Evolutionary conservation across 768 basidiomycete species (phyloP), one percentile per base, ranked within the genome.

Genomic region (Lanmaoa pseudosensibilis): DNA sequence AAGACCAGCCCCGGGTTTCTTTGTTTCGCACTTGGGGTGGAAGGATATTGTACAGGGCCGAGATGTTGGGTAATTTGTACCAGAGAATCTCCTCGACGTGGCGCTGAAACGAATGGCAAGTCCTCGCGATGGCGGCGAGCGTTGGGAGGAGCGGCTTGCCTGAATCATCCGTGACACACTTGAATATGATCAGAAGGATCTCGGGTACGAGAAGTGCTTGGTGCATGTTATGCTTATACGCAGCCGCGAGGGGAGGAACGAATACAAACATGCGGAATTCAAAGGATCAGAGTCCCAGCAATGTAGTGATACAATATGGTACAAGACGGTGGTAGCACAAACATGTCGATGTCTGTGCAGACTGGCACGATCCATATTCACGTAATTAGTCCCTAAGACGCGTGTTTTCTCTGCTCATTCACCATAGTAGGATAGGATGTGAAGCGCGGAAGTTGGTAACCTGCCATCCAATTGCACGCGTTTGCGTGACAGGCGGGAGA

Each of bases 41-140:
- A 41, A 67, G 66, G 34, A 57, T 54, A 27, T 58, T 46, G 44
- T 59, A 59, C 15, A 67, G 50, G 7, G 57, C 33, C 12, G 53
- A 52, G 19, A 66, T 46, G 45, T 21, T 36, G 41, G 43, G 47
- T 16, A 65, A 19, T 18, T 59, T 33, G 45, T 50, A 43, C 69
- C 69, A 69, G n/a, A 72, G 55, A 12, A 69, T 48, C 38, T 45
- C 61, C 21, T 70, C 65, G 7, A 56, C 69, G 2, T 52, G 45
- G 19, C 46, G 36, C 44, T 59, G 57, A 48, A 71, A 69, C 13
- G 23, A 38, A 16, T 50, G 60, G 48, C 68, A 69, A 13, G 69
- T 68, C 50, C 69, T 69, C 23, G 70, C 70, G 32, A 71, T 40
- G 37, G 59, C 63, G 3, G 56, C 60, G 23, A 71, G 67, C 9